These are phyloP conservation scores for Boletus sp. DNA, from an alignment of 1,284 basidiomycete genomes.

Conservation along the genomic window DNA sequence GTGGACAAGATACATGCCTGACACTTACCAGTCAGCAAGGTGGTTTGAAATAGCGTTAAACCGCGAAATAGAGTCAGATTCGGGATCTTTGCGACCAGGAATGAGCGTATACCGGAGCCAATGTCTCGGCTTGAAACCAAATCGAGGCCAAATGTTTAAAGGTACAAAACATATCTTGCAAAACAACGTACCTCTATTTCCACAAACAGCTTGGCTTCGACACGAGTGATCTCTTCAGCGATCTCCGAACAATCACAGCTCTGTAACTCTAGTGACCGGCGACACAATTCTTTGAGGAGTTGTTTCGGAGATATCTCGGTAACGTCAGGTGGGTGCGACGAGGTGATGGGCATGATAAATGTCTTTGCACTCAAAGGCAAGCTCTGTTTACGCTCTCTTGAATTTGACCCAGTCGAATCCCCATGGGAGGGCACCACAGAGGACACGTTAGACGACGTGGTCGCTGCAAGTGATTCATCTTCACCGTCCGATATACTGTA, in stretches of 20 bases:
- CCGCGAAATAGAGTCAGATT: conserved; percentile 59
- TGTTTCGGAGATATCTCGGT: conserved; percentile 42
- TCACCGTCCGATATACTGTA: conserved; percentile 53
- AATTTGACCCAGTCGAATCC: conserved; percentile 21
- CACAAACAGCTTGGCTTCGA: conserved; percentile 60
- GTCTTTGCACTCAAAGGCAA: conserved; percentile 50
- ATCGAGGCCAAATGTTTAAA: conserved; percentile 8
- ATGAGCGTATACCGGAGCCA: conserved; percentile 74
- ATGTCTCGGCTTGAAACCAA: conserved; percentile 60
- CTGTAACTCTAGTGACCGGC: conserved; percentile 52
- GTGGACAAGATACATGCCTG: neutral
- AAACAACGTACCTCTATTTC: conserved; percentile 56
- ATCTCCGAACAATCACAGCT: conserved; percentile 56
- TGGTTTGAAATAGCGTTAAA: conserved; percentile 73
- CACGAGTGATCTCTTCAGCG: conserved; percentile 74
- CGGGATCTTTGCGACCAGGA: conserved; percentile 59
- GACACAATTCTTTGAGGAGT: conserved; percentile 59
- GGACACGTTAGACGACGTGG: conserved; percentile 22
- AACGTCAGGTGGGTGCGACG: conserved; percentile 17
- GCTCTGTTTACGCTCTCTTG: conserved; percentile 61
- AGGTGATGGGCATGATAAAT: conserved; percentile 22
- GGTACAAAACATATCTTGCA: neutral
- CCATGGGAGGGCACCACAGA: conserved; percentile 22
- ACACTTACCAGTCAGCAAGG: conserved; percentile 66
- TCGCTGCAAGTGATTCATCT: conserved; percentile 29